These are phyloP conservation scores for Podospora tetraspora DNA, from an alignment of 495 filamentous ascomycete genomes.

Conservation along the genomic window DNA sequence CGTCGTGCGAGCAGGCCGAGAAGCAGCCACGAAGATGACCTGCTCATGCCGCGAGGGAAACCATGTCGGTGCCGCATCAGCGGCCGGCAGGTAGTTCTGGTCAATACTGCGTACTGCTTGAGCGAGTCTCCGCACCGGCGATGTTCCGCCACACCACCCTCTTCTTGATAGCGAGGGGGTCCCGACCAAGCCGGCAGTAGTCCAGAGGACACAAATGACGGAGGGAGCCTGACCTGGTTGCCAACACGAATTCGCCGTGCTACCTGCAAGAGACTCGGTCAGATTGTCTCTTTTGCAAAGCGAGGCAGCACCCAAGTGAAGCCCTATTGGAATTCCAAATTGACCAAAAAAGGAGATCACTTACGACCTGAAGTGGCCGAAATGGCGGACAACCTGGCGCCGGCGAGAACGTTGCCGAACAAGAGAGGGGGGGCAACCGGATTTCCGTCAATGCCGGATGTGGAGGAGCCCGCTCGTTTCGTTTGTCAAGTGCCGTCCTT, in stretches of 20 bases:
- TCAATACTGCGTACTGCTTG: neutral
- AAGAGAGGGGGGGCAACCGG: slow-evolving; percentile 8
- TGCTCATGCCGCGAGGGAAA: neutral
- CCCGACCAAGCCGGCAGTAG: neutral
- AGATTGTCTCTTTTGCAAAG: slow-evolving; percentile 8
- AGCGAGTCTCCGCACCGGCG: neutral
- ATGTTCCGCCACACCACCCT: neutral
- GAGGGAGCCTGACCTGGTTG: neutral
- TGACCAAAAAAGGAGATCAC: slow-evolving; percentile 17
- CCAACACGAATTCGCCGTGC: neutral
- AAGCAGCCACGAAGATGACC: neutral
- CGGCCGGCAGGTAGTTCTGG: neutral
- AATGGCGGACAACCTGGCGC: slow-evolving; percentile 18
- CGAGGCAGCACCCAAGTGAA: neutral
- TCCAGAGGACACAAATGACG: neutral
- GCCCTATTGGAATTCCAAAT: slow-evolving; percentile 22
- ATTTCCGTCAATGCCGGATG: slow-evolving; percentile 16
- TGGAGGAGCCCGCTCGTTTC: neutral
- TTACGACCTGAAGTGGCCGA: slow-evolving; percentile 18
- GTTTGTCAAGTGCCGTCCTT: slow-evolving; percentile 10
- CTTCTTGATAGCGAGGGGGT: neutral
- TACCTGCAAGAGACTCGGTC: slow-evolving; percentile 9
- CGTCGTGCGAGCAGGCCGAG: neutral
- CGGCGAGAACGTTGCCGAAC: slow-evolving; percentile 14
- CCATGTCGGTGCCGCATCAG: neutral